Base-by-base conservation (phyloP, 352 stramenopile species). In the Phytophthora pini region DNA sequence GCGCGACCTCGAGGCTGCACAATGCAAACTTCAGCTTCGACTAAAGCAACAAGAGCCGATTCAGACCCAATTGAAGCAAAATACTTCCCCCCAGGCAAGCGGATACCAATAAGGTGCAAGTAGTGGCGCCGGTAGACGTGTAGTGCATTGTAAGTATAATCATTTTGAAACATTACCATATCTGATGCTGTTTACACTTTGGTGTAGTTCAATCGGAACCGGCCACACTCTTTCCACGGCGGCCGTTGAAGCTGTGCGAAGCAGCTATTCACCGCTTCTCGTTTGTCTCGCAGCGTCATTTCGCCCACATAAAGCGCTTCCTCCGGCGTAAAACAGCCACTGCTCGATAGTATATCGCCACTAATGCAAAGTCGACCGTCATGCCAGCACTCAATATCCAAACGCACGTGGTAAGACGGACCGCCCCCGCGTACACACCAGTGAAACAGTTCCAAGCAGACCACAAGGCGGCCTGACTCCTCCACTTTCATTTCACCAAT, bases 391-490 rank as follows among this genome's bases (percentile, higher is more conserved):
- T 85, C 74, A 24, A 83, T 68, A 48, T 68, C 73, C 58, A 76
- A 61, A 11, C 76, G 70, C 62, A 78, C 39, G 11, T 85, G 64
- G 50, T 80, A 75, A 9, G 74, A 85, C 4, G 49, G 36, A 22
- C 62, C 47, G 24, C 49, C 29, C 48, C 60, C 53, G 13, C 26
- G 41, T 38, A 72, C 24, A 26, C 68, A 60, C 74, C 74, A 82
- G 9, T 41, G 56, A 49, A 88, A 86, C 1, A 78, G 51, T 48
- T 86, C 72, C 17, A 88, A 40, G 40, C 79, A 86, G 36, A 78
- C 68, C 2, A 82, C 65, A 1, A 88, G 64, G 8, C 72, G 63
- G 24, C 79, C 64, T 1, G 68, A 56, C 9, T 62, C 43, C 26
- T 84, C 79, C 31, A 79, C 65, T 26, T 76, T 66, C 34, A 85